Evolutionary conservation across 768 basidiomycete genomes (phyloP).

Genomic region (Neoboletus brunneissimus): DNA sequence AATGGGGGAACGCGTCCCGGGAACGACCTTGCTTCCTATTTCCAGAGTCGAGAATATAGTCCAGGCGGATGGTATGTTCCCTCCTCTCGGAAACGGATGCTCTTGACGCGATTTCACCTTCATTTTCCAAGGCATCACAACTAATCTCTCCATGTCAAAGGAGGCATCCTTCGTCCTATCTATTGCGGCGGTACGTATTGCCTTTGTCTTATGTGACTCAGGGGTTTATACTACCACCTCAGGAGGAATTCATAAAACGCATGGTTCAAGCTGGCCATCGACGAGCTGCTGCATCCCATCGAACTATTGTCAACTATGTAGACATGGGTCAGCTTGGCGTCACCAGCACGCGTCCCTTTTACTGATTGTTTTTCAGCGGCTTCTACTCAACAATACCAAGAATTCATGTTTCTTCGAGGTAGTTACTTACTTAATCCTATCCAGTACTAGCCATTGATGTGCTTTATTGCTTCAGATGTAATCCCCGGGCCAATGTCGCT

Average conservation of each 20-base stretch:
- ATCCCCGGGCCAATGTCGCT: slow-evolving; percentile 63
- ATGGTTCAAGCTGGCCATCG: slow-evolving; percentile 67
- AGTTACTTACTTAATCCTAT: slow-evolving; percentile 1
- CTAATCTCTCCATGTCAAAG: slow-evolving; percentile 66
- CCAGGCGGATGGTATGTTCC: slow-evolving; percentile 66
- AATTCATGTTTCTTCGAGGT: slow-evolving; percentile 75
- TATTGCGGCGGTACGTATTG: slow-evolving; percentile 61
- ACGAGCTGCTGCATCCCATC: slow-evolving; percentile 56
- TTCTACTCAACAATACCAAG: slow-evolving; percentile 58
- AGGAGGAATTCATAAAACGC: slow-evolving; percentile 87
- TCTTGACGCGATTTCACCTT: slow-evolving; percentile 16
- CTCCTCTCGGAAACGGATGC: slow-evolving; percentile 5
- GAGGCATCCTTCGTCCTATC: slow-evolving; percentile 74
- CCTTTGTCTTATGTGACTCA: slow-evolving; percentile 3
- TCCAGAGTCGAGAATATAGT: slow-evolving; percentile 72
- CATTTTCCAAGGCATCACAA: slow-evolving; percentile 48
- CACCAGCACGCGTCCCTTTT: not conserved
- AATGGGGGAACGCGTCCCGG: slow-evolving; percentile 49
- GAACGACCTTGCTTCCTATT: slow-evolving; percentile 65
- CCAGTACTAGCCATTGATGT: slow-evolving; percentile 1
- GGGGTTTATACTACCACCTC: slow-evolving; percentile 12
- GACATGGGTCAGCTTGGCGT: slow-evolving; percentile 63
- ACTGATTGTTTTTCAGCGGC: slow-evolving; percentile 41
- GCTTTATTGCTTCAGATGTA: slow-evolving; percentile 45
- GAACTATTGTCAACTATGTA: slow-evolving; percentile 60